Conservation (phyloP, 1,284 basidiomycete genomes). For the Moniliophthora roreri region DNA sequence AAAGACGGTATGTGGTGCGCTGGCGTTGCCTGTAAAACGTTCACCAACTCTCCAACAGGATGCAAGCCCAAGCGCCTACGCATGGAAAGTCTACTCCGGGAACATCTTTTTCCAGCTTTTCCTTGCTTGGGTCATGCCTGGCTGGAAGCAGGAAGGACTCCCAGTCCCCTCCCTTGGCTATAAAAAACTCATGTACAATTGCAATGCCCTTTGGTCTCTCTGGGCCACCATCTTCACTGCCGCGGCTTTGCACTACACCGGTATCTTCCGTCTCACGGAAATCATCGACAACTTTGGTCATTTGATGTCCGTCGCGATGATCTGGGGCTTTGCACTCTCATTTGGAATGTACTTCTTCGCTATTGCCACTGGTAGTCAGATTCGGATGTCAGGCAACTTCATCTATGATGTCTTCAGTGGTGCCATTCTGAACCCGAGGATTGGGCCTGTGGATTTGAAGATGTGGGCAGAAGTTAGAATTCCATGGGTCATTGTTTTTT, state of each 20-base stretch:
- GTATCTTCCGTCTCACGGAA: slow-evolving; percentile 88
- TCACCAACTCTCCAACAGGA: slow-evolving; percentile 51
- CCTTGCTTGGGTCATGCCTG: slow-evolving; percentile 90
- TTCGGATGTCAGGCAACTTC: slow-evolving; percentile 92
- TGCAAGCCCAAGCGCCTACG: slow-evolving; percentile 87
- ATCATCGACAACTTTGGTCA: slow-evolving; percentile 98
- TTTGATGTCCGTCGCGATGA: slow-evolving; percentile 95
- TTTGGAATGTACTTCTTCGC: slow-evolving; percentile 80
- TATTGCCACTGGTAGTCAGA: slow-evolving; percentile 75
- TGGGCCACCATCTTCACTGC: slow-evolving; percentile 86
- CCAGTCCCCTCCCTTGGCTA: slow-evolving; percentile 91
- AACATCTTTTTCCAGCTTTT: slow-evolving; percentile 89
- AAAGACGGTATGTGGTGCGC: slow-evolving; percentile 54
- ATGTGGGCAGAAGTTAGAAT: slow-evolving; percentile 99
- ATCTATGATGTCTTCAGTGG: slow-evolving; percentile 98
- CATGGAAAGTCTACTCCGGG: slow-evolving; percentile 87
- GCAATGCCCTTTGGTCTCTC: slow-evolving; percentile 89
- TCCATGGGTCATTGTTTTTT: slow-evolving; percentile 96
- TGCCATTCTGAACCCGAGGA: slow-evolving; percentile 89
- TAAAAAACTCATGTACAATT: slow-evolving; percentile 94
- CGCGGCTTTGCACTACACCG: slow-evolving; percentile 75
- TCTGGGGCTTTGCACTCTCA: slow-evolving; percentile 84
- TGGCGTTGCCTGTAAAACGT: background rate
- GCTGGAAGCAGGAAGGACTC: slow-evolving; percentile 91
- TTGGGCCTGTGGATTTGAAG: slow-evolving; percentile 94